Conservation (phyloP, 116 monocot species). For the Phalaenopsis hybrid region DNA sequence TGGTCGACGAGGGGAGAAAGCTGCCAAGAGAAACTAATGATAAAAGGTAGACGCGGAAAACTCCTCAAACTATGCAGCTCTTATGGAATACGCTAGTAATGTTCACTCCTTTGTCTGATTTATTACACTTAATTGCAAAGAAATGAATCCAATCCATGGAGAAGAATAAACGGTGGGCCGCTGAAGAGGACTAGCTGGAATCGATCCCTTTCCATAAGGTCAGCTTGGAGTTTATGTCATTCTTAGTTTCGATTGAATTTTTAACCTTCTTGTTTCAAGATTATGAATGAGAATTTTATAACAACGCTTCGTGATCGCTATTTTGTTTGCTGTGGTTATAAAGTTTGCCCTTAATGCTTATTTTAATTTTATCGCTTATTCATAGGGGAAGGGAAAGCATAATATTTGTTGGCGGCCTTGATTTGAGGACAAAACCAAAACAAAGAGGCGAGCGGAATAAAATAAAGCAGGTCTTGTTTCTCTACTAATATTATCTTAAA, state of each 20-base stretch:
- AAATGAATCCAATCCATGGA: neutral
- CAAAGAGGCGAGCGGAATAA: no score
- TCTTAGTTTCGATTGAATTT: neutral
- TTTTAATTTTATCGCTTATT: no score
- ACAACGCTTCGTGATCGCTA: neutral
- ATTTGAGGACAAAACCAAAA: no score
- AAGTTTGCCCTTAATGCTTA: no score
- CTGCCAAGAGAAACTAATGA: neutral
- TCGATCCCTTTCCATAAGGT: constrained; percentile 77
- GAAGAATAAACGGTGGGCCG: constrained; percentile 28
- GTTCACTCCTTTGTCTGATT: neutral
- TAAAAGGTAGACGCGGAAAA: neutral
- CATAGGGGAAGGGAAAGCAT: constrained; percentile 60
- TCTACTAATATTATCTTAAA: no score
- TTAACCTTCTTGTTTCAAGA: neutral
- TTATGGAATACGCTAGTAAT: neutral
- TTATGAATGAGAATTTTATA: neutral
- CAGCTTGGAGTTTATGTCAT: neutral
- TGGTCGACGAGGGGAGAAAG: neutral
- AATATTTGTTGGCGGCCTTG: constrained; percentile 17
- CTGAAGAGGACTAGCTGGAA: constrained; percentile 66
- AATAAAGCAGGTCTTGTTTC: no score
- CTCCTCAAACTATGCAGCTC: neutral
- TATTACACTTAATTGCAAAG: constrained; percentile 9
- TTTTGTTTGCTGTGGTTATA: no score